phyloP scores from a whole-genome alignment of 2,329 filamentous ascomycete genomes.

The Exophiala oligosperma region DNA sequence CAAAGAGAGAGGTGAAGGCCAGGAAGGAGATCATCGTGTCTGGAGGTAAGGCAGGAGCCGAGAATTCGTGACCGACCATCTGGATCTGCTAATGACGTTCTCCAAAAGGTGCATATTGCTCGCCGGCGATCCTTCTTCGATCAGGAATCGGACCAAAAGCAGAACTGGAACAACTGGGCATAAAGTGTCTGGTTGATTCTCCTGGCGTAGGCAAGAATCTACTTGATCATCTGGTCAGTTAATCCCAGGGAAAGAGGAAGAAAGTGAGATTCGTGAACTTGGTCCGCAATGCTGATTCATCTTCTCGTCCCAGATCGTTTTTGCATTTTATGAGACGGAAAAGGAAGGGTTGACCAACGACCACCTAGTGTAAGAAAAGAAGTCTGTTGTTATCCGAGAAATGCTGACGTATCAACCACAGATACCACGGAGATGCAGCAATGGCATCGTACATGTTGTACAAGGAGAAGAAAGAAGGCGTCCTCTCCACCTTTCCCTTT shows the following conservation, averaged over 20 bases:
- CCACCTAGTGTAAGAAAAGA: slow-evolving; percentile 41
- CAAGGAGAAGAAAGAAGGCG: slow-evolving; percentile 59
- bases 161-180: slow-evolving; percentile 44
- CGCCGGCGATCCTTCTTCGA: slow-evolving; percentile 53
- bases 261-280: too few species aligned
- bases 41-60: slow-evolving; percentile 26
- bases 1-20: slow-evolving; percentile 38
- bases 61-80: too few species aligned
- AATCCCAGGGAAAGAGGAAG: too few species aligned
- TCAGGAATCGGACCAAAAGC: slow-evolving; percentile 54
- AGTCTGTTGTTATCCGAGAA: not conserved
- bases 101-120: slow-evolving; percentile 47
- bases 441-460: slow-evolving; percentile 55
- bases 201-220: slow-evolving; percentile 57
- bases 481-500: slow-evolving; percentile 63
- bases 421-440: slow-evolving; percentile 56
- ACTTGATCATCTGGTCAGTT: slow-evolving; percentile 51
- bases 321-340: slow-evolving; percentile 62
- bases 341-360: slow-evolving; percentile 57
- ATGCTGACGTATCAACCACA: slow-evolving; percentile 1
- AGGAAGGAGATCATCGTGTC: slow-evolving; percentile 46
- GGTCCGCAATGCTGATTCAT: slow-evolving; percentile 5
- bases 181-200: slow-evolving; percentile 46
- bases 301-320: slow-evolving; percentile 44
- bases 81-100: too few species aligned